Evolutionary conservation across 495 filamentous ascomycete species (phyloP), one percentile per base, ranked within the genome.

Genomic region (Xanthoparmelia taractica): DNA sequence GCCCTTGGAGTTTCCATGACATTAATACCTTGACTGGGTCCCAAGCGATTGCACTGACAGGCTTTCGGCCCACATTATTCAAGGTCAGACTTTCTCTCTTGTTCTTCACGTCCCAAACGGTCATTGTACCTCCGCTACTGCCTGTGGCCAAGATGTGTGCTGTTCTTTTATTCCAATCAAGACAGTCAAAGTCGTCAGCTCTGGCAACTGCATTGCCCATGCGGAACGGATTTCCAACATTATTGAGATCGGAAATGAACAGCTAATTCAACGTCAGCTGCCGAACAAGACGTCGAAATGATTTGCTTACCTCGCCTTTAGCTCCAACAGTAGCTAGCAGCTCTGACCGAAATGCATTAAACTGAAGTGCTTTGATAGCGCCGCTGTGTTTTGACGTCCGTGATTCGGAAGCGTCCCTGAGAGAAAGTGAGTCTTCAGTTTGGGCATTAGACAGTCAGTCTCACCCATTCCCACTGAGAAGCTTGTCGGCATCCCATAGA

Each of bases 141-240:
- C 94, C 94, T 17, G 94, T 96, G 34, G 91, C 95, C 64, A 97
- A 75, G 70, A 99, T 99, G 74, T 99, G 92, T 27, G 92, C 80
- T 45, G 97, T 92, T 78, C 96, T 97, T 69, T 92, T 92, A 77
- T 99, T 99, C 94, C 94, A 99, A 67, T 96, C 93, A 69, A 97
- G 77, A 63, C 90, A 92, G 65, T 97, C 92, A 65, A 97, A 87
- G 69, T 97, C 95, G 71, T 97, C 93, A 11, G 91, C 87, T 67
- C 89, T 86, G 67, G 92, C 91, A 18, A 90, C 90, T 52, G 89
- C 82, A 62, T 87, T 93, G 56, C 95, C 94, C 47, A 97, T 80
- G 63, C 91, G 85, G 76, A 92, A 94, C 17, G 95, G 89, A 70
- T 88, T 96, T 57, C 82, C 82, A 65, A 89, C 82, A 73, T 97